Percentiles rank a stretch among this genome's conserved stretches.
phyloP scores from a whole-genome alignment of 208 protist species.

The Wallacemonas sp. region DNA sequence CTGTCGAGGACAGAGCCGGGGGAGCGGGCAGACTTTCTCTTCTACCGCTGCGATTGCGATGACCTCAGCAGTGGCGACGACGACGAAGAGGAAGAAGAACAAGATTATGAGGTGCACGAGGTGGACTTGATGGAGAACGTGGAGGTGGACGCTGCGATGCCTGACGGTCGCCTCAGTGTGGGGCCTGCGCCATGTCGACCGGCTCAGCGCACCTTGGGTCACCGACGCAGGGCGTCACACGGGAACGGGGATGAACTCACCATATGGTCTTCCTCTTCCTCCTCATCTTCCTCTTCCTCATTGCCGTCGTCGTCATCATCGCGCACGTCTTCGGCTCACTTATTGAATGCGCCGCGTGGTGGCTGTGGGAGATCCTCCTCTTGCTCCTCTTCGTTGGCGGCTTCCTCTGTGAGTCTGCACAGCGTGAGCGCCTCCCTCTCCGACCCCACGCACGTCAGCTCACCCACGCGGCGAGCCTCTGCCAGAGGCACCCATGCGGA shows the following conservation, averaged over 20 bases:
- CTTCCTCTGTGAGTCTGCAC: neutral
- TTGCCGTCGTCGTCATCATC: neutral
- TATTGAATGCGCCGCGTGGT: too few relatives aligned
- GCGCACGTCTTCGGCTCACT: neutral
- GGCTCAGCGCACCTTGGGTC: too few relatives aligned
- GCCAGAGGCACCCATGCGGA: neutral
- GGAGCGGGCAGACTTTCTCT: neutral
- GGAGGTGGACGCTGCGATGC: too few relatives aligned
- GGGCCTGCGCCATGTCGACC: too few relatives aligned
- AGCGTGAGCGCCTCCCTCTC: neutral
- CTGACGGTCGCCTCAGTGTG: too few relatives aligned
- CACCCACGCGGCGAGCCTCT: neutral
- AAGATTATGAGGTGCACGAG: conserved; percentile 4
- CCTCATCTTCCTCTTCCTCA: neutral
- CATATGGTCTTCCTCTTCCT: conserved; percentile 1
- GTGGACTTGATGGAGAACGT: too few relatives aligned
- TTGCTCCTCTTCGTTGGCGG: neutral
- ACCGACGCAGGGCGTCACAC: too few relatives aligned
- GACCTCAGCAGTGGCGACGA: neutral
- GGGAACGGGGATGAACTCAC: too few relatives aligned
- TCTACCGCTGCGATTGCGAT: conserved; percentile 10
- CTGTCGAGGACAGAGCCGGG: conserved; percentile 10
- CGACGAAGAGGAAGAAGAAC: conserved; percentile 17
- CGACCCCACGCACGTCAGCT: neutral
- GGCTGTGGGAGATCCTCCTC: neutral